Evolutionary conservation across 108 stramenopile genomes (phyloP).

Genomic region (Phaeodactylum tricornutum): DNA sequence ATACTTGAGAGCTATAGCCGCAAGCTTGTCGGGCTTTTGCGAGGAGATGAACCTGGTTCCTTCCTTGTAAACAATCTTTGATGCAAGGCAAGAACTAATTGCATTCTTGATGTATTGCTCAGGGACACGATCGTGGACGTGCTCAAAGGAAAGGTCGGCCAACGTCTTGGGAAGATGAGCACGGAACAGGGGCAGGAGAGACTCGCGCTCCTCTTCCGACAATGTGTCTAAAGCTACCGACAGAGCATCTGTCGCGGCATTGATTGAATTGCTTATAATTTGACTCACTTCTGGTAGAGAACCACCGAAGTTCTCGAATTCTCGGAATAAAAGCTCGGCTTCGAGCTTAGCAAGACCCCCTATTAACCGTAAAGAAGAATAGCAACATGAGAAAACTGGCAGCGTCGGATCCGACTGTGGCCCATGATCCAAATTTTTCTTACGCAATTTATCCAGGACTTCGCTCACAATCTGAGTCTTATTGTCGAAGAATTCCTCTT

Average conservation of each 20-base stretch:
- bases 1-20: constrained; percentile 60
- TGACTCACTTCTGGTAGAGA: constrained; percentile 75
- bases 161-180: constrained; percentile 84
- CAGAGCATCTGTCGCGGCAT: constrained; percentile 90
- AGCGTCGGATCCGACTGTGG: no score
- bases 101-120: constrained; percentile 91
- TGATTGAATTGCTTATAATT: constrained; percentile 86
- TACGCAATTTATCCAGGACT: constrained; percentile 82
- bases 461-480: constrained; percentile 90
- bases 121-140: constrained; percentile 67
- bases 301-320: constrained; percentile 75
- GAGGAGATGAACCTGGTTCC: constrained; percentile 88
- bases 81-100: constrained; percentile 83
- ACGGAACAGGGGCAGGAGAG: constrained; percentile 68
- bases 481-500: constrained; percentile 88
- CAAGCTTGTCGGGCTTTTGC: constrained; percentile 53
- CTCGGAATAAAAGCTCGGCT: constrained; percentile 95
- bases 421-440: no score
- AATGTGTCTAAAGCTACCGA: constrained; percentile 58
- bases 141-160: constrained; percentile 79
- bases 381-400: no score
- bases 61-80: constrained; percentile 94
- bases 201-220: constrained; percentile 54
- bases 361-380: neutral
- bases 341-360: constrained; percentile 69